Percentiles rank a stretch among this genome's conserved stretches.
These are phyloP conservation scores for Fomitopsis pinicola DNA, from an alignment of 1,284 basidiomycete species.

Conservation along the genomic window DNA sequence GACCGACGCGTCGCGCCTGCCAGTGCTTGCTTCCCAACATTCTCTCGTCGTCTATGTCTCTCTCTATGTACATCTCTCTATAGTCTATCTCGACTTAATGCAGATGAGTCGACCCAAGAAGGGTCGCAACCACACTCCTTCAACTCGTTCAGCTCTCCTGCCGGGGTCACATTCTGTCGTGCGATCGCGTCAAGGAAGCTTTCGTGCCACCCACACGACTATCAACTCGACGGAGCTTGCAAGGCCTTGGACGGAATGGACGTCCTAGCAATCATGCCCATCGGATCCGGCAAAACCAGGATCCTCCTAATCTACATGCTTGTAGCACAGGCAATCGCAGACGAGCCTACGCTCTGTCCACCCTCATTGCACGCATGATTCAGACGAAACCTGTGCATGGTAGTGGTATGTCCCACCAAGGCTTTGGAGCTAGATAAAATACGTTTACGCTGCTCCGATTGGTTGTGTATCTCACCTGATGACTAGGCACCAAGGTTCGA, in stretches of 20 bases:
- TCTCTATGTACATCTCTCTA: too few species aligned
- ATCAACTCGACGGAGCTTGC: conserved; percentile 1
- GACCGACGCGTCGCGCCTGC: too few species aligned
- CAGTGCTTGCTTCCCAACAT: too few species aligned
- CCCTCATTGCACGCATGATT: not conserved
- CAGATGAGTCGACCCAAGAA: too few species aligned
- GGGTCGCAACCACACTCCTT: too few species aligned
- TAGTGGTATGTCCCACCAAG: not conserved
- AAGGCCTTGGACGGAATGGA: not conserved
- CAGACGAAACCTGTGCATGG: not conserved
- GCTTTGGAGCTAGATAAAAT: conserved; percentile 1
- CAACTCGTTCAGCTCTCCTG: too few species aligned
- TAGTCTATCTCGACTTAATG: too few species aligned
- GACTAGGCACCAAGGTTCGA: not conserved
- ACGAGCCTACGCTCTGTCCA: not conserved
- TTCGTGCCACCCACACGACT: not conserved
- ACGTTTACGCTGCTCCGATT: not conserved
- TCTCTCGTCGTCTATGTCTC: too few species aligned
- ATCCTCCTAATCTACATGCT: not conserved
- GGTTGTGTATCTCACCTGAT: too few species aligned
- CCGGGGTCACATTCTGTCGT: too few species aligned
- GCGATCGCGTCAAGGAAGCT: too few species aligned
- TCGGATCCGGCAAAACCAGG: not conserved
- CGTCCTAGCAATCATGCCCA: not conserved
- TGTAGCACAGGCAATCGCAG: not conserved